Conservation (phyloP, 495 filamentous ascomycete species). For the Chaetomium cochliodes region DNA sequence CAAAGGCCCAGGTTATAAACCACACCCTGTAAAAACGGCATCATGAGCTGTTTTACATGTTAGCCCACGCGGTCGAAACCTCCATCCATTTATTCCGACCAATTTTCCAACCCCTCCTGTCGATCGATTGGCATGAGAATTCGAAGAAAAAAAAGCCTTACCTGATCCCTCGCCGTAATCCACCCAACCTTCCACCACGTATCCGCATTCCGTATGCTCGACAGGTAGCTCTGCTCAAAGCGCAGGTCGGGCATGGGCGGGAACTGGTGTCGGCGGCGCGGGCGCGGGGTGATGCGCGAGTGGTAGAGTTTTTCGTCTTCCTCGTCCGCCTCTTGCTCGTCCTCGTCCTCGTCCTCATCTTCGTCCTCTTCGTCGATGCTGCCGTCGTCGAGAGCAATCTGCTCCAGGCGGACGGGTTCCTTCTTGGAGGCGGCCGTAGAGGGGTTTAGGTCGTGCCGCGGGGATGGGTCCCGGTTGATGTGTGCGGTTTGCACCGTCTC, state of each 20-base stretch:
- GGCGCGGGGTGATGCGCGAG: slow-evolving; percentile 53
- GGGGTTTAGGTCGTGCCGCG: slow-evolving; percentile 76
- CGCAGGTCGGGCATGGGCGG: slow-evolving; percentile 89
- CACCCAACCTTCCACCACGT: slow-evolving; percentile 72
- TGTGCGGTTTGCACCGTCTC: slow-evolving; percentile 77
- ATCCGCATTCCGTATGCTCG: slow-evolving; percentile 73
- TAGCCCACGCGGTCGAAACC: neutral
- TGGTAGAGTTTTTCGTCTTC: slow-evolving; percentile 52
- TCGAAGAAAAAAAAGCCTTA: slow-evolving; percentile 33
- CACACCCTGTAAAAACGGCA: slow-evolving; percentile 79
- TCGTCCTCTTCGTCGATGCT: slow-evolving; percentile 21
- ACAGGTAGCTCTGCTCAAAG: slow-evolving; percentile 96
- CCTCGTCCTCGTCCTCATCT: slow-evolving; percentile 25
- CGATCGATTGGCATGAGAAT: neutral
- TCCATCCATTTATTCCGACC: neutral
- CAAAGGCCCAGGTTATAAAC: slow-evolving; percentile 75
- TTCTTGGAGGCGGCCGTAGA: slow-evolving; percentile 66
- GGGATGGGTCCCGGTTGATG: slow-evolving; percentile 66
- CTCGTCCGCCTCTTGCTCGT: slow-evolving; percentile 37
- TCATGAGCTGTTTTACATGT: slow-evolving; percentile 58
- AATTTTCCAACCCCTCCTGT: neutral
- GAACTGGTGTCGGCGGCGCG: slow-evolving; percentile 57
- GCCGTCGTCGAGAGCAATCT: slow-evolving; percentile 30
- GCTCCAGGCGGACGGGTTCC: slow-evolving; percentile 42
- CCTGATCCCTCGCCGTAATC: slow-evolving; percentile 89